A percentile compares a stretch with the other conserved stretches of the same genome.
These are phyloP conservation scores for Metrosideros polymorpha DNA, from an alignment of 441 rosid species.

Conservation along the genomic window DNA sequence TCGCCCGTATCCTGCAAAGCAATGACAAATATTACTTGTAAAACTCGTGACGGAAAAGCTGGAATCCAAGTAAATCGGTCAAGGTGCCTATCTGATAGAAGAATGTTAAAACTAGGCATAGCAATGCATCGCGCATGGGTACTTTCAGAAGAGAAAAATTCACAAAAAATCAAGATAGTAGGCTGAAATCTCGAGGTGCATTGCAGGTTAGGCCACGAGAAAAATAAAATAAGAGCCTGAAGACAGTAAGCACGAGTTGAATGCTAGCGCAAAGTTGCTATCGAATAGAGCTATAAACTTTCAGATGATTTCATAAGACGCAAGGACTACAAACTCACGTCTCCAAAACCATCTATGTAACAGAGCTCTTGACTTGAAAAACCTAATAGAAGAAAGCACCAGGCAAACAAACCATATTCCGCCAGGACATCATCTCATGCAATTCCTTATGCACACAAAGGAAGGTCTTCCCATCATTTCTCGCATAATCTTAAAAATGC, in stretches of 20 bases:
- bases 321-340: slow-evolving; percentile 36
- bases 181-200: background rate
- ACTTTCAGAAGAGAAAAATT: background rate
- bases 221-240: background rate
- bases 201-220: background rate
- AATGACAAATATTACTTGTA: no score
- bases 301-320: background rate
- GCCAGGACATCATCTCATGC: slow-evolving; percentile 52
- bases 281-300: background rate
- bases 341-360: slow-evolving; percentile 67
- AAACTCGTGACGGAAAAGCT: background rate
- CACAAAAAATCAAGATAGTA: background rate
- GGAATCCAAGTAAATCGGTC: background rate
- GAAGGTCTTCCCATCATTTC: slow-evolving; percentile 47
- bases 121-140: background rate
- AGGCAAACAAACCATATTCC: slow-evolving; percentile 27
- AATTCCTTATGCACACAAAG: slow-evolving; percentile 43
- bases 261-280: background rate
- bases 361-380: slow-evolving; percentile 40
- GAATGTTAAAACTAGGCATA: background rate
- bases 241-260: background rate
- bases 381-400: slow-evolving; percentile 47
- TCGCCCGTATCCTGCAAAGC: no score
- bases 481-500: slow-evolving; percentile 48
- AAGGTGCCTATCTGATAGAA: background rate